Conservation (phyloP, 2,329 filamentous ascomycete genomes). For the Clarireedia paspali region DNA sequence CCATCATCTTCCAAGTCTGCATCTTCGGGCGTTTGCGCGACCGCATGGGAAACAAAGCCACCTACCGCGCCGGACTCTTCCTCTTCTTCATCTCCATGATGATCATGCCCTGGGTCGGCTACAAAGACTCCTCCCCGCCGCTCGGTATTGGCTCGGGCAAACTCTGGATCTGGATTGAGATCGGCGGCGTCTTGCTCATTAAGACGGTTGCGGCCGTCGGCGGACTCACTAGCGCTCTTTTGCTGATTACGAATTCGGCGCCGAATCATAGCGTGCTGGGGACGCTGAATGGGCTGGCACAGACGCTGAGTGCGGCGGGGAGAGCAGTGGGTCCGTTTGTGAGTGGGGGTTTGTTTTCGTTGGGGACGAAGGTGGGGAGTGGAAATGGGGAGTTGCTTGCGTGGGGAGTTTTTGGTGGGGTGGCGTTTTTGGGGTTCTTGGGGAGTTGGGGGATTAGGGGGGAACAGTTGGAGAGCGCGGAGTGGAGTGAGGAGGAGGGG, state of each 20-base stretch:
- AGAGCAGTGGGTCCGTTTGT: slow-evolving; percentile 83
- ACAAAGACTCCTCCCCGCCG: slow-evolving; percentile 51
- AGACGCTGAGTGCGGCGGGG: slow-evolving; percentile 86
- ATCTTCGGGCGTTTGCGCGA: slow-evolving; percentile 74
- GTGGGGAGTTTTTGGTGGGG: slow-evolving; percentile 80
- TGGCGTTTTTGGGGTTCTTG: slow-evolving; percentile 73
- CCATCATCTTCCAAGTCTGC: slow-evolving; percentile 84
- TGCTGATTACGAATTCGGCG: slow-evolving; percentile 94
- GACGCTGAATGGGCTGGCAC: slow-evolving; percentile 85
- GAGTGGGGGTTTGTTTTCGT: slow-evolving; percentile 77
- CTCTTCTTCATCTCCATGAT: slow-evolving; percentile 77
- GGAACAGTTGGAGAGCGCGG: slow-evolving; percentile 48
- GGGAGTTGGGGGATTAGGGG: slow-evolving; percentile 72
- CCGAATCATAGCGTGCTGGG: slow-evolving; percentile 80
- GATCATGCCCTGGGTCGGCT: slow-evolving; percentile 84
- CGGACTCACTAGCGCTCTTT: slow-evolving; percentile 78
- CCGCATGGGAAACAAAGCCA: slow-evolving; percentile 75
- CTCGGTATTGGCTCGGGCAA: slow-evolving; percentile 55
- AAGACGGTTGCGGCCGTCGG: slow-evolving; percentile 92
- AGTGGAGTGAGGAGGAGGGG: slow-evolving; percentile 16
- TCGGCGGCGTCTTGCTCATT: slow-evolving; percentile 72
- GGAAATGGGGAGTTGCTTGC: slow-evolving; percentile 64
- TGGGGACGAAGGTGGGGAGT: slow-evolving; percentile 65
- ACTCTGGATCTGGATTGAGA: slow-evolving; percentile 67
- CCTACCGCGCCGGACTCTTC: slow-evolving; percentile 70